phyloP scores from a whole-genome alignment of 1,139 yeast species.

The Suhomyces kunorum region DNA sequence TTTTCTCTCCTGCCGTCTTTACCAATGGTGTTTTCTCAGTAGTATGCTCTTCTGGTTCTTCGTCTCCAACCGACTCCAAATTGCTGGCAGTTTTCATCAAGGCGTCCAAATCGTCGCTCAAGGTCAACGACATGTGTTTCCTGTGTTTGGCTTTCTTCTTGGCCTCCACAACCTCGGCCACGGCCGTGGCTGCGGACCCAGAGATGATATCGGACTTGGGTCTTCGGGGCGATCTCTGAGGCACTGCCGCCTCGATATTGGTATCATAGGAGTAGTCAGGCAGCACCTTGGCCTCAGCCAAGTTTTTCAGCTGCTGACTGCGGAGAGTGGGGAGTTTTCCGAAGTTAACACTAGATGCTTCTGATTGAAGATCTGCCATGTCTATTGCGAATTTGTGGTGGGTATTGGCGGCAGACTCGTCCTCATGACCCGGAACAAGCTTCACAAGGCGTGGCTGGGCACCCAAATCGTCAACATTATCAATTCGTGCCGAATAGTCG shows the following conservation, averaged over 20 bases:
- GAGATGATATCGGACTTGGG: constrained; percentile 37
- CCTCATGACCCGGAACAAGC: constrained; percentile 9
- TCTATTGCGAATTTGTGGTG: constrained; percentile 7
- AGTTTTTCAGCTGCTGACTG: constrained; percentile 7
- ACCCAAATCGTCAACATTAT: constrained; percentile 21
- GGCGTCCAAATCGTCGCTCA: constrained; percentile 43
- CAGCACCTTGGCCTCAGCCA: constrained; percentile 9
- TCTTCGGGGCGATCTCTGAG: constrained; percentile 44
- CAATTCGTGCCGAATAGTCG: constrained; percentile 31
- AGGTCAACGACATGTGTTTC: constrained; percentile 13
- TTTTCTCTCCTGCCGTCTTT: background rate
- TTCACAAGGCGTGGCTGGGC: constrained; percentile 15
- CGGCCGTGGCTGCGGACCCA: constrained; percentile 5
- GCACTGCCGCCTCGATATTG: constrained; percentile 41
- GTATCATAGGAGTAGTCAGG: constrained; percentile 40
- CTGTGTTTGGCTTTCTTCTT: constrained; percentile 12
- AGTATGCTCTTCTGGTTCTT: background rate
- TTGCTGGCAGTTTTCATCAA: constrained; percentile 43
- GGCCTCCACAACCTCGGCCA: constrained; percentile 19
- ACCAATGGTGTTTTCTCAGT: no score
- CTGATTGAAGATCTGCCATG: constrained; percentile 13
- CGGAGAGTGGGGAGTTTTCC: constrained; percentile 23
- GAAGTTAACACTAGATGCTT: constrained; percentile 18
- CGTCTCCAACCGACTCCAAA: constrained; percentile 13
- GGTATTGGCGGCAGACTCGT: background rate